Conservation (phyloP, 1,284 basidiomycete species). For the Cystobasidium slooffiae region DNA sequence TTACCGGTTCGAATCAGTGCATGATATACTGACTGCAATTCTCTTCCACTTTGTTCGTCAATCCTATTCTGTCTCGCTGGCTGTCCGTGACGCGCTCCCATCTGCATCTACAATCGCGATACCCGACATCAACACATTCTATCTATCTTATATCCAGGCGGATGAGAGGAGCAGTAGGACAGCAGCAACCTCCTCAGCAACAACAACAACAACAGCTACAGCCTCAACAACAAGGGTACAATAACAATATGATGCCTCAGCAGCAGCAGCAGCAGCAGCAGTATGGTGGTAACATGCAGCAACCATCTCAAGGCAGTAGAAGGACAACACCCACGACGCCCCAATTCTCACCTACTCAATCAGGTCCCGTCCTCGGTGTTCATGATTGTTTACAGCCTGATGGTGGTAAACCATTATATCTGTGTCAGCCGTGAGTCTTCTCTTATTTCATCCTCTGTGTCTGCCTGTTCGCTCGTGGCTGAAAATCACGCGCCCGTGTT, state of each 20-base stretch:
- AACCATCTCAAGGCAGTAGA: constrained; percentile 29
- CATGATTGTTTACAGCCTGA: constrained; percentile 45
- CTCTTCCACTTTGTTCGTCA: neutral
- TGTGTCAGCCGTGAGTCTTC: constrained; percentile 72
- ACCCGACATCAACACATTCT: no score
- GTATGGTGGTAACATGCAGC: constrained; percentile 5
- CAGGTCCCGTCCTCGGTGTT: constrained; percentile 22
- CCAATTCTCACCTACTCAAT: constrained; percentile 21
- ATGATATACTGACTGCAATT: neutral
- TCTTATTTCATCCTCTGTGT: neutral
- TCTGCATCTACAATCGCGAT: no score
- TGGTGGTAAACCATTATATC: constrained; percentile 70
- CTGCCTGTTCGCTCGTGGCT: neutral
- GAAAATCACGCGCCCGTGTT: neutral
- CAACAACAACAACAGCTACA: constrained; percentile 2
- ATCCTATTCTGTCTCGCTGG: neutral
- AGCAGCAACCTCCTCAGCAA: constrained; percentile 4
- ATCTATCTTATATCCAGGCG: neutral
- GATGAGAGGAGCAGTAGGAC: constrained; percentile 20
- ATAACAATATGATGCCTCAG: neutral
- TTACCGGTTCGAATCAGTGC: neutral
- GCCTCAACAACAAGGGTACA: neutral
- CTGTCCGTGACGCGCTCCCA: neutral
- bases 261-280: constrained; percentile 16
- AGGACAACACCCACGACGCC: constrained; percentile 42